Evolutionary conservation across 257 asterid species (phyloP).

Genomic region (Solanum acaule): DNA sequence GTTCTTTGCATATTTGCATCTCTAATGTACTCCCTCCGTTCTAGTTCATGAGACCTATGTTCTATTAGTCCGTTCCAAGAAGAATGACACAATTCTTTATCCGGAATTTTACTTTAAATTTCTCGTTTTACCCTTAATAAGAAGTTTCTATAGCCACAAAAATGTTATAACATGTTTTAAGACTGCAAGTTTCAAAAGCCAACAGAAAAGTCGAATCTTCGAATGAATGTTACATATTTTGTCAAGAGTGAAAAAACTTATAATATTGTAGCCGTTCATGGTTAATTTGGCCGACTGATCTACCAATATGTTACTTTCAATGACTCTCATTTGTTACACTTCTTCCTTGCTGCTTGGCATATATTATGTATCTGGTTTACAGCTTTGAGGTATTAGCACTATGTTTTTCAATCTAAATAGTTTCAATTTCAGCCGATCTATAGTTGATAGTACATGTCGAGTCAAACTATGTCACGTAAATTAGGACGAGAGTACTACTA

Average conservation of each 20-base stretch:
- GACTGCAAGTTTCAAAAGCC: background rate
- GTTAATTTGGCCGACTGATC: background rate
- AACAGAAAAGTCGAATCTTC: background rate
- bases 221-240: too few relatives aligned
- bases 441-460: background rate
- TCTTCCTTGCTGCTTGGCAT: background rate
- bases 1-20: background rate
- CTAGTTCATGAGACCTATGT: background rate
- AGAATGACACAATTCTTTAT: background rate
- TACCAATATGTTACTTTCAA: background rate
- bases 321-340: background rate
- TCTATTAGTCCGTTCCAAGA: background rate
- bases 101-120: background rate
- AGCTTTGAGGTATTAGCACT: background rate
- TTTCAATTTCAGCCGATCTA: background rate
- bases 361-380: background rate
- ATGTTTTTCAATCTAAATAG: background rate
- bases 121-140: background rate
- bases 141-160: background rate
- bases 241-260: background rate
- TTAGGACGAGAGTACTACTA: background rate
- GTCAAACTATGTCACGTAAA: background rate
- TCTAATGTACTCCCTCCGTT: background rate
- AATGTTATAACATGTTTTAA: background rate
- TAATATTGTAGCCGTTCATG: background rate